Evolutionary conservation across 768 basidiomycete species (phyloP), one percentile per base, ranked within the genome.

Genomic region (Agaricus bisporus): DNA sequence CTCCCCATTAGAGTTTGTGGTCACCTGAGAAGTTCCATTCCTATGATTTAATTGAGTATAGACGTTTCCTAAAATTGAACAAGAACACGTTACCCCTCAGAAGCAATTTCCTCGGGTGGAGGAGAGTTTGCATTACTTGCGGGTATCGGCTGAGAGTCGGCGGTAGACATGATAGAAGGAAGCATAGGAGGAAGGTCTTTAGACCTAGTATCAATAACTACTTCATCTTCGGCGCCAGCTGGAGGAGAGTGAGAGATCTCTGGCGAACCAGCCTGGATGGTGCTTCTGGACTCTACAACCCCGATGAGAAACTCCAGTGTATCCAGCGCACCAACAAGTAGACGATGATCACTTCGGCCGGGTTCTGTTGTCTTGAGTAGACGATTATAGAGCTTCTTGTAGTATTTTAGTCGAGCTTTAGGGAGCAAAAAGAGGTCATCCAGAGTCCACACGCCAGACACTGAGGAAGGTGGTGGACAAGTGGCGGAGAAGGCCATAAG

Each of bases 391-490:
- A 98, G 75, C 65, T 88, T 95, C 63, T 83, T 85, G 73, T 98
- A 98, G 68, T 99, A 98, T 61, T 83, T 84, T 53, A 99, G 71
- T 41, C 97, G 82, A 12, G 75, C 74, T 63, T 85, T 87, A 0
- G 97, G 97, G 8, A 98, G 78, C 11, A 88, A 70, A 72, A 99
- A 99, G 18, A 98, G 75, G 7, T 81, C 71, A 64, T 98, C 95
- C 12, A 98, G 72, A 0, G 91, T 88, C 91, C 95, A 97, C 4
- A 69, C 64, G 5, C 76, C 68, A 12, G 71, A 63, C 53, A 76
- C 70, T 4, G 58, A 73, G 64, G 49, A 72, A 9, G 82, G 79
- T 3, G 83, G 88, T 3, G 86, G 86, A 58, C 72, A 80, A 32
- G 79, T 66, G 1, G 71, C 64, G 3, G 93, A 89, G 61, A 98